These are phyloP conservation scores for Lepidium sativum DNA, from an alignment of 345 rosid genomes.

Conservation along the genomic window DNA sequence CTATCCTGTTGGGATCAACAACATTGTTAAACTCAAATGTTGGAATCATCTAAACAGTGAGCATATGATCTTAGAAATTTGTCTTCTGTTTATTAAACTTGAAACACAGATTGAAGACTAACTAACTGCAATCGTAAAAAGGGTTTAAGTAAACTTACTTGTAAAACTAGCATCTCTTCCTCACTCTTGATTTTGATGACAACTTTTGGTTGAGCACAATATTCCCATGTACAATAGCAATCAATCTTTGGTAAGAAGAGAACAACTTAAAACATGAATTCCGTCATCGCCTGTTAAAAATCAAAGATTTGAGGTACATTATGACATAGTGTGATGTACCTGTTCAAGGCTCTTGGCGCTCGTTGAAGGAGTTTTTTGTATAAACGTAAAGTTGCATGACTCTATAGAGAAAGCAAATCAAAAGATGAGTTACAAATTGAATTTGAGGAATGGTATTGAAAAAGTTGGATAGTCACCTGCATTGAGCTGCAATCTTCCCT, in stretches of 20 bases:
- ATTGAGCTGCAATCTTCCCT: constrained; percentile 97
- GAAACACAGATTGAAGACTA: not conserved
- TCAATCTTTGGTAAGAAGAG: not conserved
- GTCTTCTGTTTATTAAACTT: not conserved
- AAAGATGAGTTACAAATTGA: not conserved
- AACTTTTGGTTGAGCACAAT: constrained; percentile 91
- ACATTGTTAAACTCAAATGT: not conserved
- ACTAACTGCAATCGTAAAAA: not conserved
- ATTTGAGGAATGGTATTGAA: not conserved
- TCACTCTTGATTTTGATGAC: constrained; percentile 90
- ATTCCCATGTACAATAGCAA: constrained; percentile 70
- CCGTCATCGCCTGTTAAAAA: not conserved
- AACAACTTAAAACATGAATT: not conserved
- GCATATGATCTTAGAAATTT: not conserved
- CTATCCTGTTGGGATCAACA: constrained; percentile 48
- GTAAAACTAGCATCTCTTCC: constrained; percentile 77
- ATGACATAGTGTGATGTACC: constrained; percentile 32
- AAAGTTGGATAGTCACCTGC: constrained; percentile 48
- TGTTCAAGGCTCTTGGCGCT: constrained; percentile 80
- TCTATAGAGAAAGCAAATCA: constrained; percentile 13
- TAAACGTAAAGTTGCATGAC: constrained; percentile 97
- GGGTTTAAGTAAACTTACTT: constrained; percentile 44
- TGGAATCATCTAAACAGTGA: not conserved
- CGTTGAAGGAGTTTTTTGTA: constrained; percentile 69
- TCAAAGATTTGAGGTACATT: too few relatives aligned